A percentile compares a stretch with the other conserved stretches of the same genome.
Conservation (phyloP, 805 yeast species). For the Starmerella ratchasimensis region DNA sequence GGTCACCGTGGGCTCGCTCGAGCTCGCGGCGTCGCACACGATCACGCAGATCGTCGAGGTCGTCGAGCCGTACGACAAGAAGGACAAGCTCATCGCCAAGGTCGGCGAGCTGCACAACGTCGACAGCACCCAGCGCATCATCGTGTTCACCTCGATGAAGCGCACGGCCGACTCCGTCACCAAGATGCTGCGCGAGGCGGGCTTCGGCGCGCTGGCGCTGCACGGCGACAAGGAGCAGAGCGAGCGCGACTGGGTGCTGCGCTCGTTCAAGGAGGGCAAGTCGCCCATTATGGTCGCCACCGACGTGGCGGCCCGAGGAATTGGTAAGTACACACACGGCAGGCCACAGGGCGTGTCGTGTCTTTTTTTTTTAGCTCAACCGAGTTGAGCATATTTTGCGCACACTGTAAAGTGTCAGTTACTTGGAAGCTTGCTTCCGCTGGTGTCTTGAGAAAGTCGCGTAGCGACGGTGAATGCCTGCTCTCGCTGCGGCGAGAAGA, state of each 20-base stretch:
- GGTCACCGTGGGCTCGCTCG: constrained; percentile 91
- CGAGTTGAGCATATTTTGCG: too few relatives aligned
- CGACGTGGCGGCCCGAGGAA: constrained; percentile 99
- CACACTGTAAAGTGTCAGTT: too few relatives aligned
- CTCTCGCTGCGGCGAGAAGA: background rate
- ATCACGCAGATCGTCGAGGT: constrained; percentile 90
- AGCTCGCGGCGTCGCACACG: constrained; percentile 90
- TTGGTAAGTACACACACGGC: constrained; percentile 28
- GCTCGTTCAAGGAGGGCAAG: constrained; percentile 82
- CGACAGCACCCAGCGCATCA: constrained; percentile 53
- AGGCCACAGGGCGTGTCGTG: background rate
- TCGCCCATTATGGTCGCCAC: constrained; percentile 98
- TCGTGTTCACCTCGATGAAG: constrained; percentile 91
- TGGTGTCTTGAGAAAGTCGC: background rate
- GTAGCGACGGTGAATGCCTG: background rate
- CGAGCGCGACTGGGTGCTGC: constrained; percentile 97
- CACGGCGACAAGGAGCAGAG: constrained; percentile 97
- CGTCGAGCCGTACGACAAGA: constrained; percentile 80
- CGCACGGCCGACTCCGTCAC: constrained; percentile 96
- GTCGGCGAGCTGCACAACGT: constrained; percentile 60
- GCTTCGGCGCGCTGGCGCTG: constrained; percentile 97
- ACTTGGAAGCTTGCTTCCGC: background rate
- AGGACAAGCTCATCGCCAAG: constrained; percentile 76
- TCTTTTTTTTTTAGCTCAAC: background rate
- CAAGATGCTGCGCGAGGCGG: constrained; percentile 79